phyloP scores from a whole-genome alignment of 2,329 filamentous ascomycete species.

The Cordyceps pruinosa region DNA sequence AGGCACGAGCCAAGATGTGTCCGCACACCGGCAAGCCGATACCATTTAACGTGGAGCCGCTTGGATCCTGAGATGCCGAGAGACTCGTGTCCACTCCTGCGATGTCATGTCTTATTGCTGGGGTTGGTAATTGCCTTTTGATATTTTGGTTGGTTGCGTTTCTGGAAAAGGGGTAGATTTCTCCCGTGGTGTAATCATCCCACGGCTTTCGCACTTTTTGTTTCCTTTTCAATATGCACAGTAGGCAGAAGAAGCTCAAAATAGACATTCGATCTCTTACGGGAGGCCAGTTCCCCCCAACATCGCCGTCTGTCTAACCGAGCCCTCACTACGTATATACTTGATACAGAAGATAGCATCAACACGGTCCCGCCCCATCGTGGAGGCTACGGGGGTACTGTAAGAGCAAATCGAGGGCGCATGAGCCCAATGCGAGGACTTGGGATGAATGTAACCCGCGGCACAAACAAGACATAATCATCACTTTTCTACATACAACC shows the following conservation, averaged over 20 bases:
- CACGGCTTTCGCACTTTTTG: no score
- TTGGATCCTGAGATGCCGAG: background rate
- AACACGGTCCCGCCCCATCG: background rate
- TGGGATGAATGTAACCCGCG: background rate
- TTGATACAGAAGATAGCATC: background rate
- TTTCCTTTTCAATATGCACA: no score
- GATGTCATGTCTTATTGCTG: background rate
- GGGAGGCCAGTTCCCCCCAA: no score
- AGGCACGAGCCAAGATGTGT: background rate
- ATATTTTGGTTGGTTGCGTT: background rate
- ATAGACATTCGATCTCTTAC: no score
- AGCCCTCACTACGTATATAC: no score
- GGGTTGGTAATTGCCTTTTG: background rate
- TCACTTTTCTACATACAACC: background rate
- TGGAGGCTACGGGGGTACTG: no score
- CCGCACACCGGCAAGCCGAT: background rate
- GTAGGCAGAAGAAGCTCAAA: no score
- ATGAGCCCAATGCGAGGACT: background rate
- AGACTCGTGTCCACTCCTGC: background rate
- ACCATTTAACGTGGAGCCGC: slow-evolving; percentile 1
- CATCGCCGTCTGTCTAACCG: no score
- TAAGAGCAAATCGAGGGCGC: background rate
- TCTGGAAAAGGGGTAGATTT: no score
- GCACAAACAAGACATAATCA: background rate
- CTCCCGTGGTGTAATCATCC: no score